Evolutionary conservation across 176 grass and related monocot genomes (phyloP), one percentile per base, ranked within the genome.

Genomic region (Carex pumila): DNA sequence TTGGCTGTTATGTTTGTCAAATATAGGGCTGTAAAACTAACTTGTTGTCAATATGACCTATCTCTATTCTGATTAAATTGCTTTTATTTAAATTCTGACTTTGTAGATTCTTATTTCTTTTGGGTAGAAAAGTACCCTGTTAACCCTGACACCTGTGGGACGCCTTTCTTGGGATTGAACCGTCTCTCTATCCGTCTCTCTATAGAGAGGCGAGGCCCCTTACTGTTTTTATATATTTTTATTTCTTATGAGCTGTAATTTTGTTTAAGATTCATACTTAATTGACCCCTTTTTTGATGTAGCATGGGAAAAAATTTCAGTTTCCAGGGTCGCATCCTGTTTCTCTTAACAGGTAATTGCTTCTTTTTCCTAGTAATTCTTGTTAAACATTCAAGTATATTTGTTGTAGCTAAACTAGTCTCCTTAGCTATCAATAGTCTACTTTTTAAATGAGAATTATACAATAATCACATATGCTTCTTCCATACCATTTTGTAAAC

Each of bases 321-420:
- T 99, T 99, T 99, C 93, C 93, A 73, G 96, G 96, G 82, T 99
- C 96, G 85, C 96, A 99, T 86, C 96, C 96, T 43, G 96, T 99
- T 77, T 99, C 96, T 89, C 93, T 99, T 84, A 93, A 99, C 86
- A 99, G 92, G 96, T 94, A 59, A 79, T 22, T 67, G 12, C 68
- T 21, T 79, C 12, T 34, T 79, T 83, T 83, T 49, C 6, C 15
- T 50, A 75, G 4, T 85, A 19, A 45, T 65, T 45, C 32, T 82
- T 52, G 32, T 55, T 60, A 45, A 55, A 68, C 25, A 60, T 58
- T 81, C 60, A 41, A 61, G 31, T 55, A 73, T 32, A 49, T 70
- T 31, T 41, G n/a, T 14, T 25, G 43, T 71, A 15, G 82, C 81
- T 86, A 15, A 76, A 47, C 54, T 62, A 3, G 0, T 79, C 34